Base-by-base conservation (phyloP, 768 basidiomycete species). In the Phanerochaete sordida region DNA sequence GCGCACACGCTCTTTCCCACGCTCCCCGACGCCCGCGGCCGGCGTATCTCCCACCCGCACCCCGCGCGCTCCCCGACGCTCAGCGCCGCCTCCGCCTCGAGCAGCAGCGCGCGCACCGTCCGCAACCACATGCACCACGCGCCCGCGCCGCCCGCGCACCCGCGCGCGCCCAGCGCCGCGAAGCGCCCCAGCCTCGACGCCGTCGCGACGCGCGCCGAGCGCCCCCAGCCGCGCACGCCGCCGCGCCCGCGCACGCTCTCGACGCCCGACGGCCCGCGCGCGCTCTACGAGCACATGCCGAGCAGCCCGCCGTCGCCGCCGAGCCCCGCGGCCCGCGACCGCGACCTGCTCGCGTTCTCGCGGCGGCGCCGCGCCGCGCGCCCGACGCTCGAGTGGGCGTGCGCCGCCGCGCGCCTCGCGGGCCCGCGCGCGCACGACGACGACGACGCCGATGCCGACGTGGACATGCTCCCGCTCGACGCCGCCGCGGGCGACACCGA, bases 401-500 rank as follows among this genome's bases (percentile, higher is more conserved):
- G 75, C 58, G 75, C 75, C 3, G 69, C 68, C 1, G 74, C 73
- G 50, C 68, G 74, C 30, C 43, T 72, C 24, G 52, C 58, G 6
- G 55, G 60, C n/a, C n/a, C n/a, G 35, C 43, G 53, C 30, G 19
- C 26, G 56, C n/a, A 33, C 4, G 33, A 64, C 24, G 58, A 56
- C 31, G 63, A 56, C 27, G 60, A 57, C 23, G 52, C 43, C 30
- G 63, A 61, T 27, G 59, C 30, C 50, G 35, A 37, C 28, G 33
- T 57, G 24, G 52, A 48, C 64, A 54, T 67, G 60, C 62, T 63
- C 59, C 64, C 37, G 56, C 62, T 37, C 61, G 70, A 70, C 43
- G 75, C 74, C 30, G 71, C 74, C 16, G 53, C 23, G 16, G 81
- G 80, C n/a, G 73, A 78, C 55, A 86, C 84, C n/a, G 86, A 87